phyloP scores from a whole-genome alignment of 805 yeast genomes.

The Starmerella lactis-condensi region DNA sequence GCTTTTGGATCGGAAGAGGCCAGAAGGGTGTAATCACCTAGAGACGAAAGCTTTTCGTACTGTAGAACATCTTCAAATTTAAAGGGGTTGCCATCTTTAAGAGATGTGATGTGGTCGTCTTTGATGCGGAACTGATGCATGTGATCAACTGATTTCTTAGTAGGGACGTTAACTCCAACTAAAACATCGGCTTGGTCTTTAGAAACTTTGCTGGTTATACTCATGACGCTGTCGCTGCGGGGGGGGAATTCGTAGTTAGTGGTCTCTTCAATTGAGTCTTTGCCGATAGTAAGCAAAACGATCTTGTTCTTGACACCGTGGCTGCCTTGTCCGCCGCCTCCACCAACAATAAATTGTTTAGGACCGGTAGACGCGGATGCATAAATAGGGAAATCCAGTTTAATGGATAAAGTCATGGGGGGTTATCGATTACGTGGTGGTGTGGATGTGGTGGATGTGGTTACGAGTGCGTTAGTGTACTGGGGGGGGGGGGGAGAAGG shows the following conservation, averaged over 20 bases:
- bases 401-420: too few relatives aligned
- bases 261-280: constrained; percentile 1
- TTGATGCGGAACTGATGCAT: constrained; percentile 26
- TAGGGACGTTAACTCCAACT: constrained; percentile 11
- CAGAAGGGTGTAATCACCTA: too few relatives aligned
- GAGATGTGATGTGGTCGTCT: constrained; percentile 1
- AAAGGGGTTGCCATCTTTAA: neutral
- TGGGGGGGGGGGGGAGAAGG: neutral
- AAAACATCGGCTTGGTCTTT: constrained; percentile 32
- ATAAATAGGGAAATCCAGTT: constrained; percentile 41
- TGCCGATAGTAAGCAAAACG: constrained; percentile 12
- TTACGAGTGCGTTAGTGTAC: neutral
- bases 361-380: constrained; percentile 55
- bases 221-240: constrained; percentile 71
- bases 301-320: constrained; percentile 76
- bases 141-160: constrained; percentile 41
- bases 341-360: constrained; percentile 49
- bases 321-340: constrained; percentile 93
- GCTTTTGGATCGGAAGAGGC: too few relatives aligned
- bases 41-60: too few relatives aligned
- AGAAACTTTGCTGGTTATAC: constrained; percentile 41
- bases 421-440: neutral
- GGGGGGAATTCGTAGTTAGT: constrained; percentile 15
- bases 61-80: constrained; percentile 3
- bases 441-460: neutral